Conservation (phyloP, 1,284 basidiomycete species). For the Apiotrichum gamsii region DNA sequence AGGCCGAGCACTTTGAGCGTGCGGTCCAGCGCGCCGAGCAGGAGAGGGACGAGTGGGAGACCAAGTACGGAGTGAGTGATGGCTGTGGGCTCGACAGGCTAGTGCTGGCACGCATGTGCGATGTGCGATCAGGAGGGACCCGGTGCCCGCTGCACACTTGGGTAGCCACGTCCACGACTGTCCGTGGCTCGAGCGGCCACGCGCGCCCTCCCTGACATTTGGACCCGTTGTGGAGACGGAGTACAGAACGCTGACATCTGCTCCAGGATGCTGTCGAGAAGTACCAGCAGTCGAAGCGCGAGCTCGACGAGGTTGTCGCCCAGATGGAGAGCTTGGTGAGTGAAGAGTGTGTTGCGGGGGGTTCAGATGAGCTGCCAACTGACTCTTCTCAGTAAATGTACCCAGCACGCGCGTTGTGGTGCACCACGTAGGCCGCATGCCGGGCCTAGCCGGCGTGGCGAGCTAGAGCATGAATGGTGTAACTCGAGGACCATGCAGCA, state of each 20-base stretch:
- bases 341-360: neutral
- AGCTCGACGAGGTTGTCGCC: slow-evolving; percentile 79
- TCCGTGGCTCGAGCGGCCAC: neutral
- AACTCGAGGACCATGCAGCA: too few relatives aligned
- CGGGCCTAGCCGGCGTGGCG: neutral
- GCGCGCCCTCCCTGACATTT: neutral
- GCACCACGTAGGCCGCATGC: neutral
- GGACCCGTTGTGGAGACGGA: too few relatives aligned
- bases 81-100: too few relatives aligned
- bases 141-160: too few relatives aligned
- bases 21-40: slow-evolving; percentile 80
- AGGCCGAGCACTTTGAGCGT: slow-evolving; percentile 97
- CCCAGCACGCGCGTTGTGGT: neutral
- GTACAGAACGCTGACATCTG: slow-evolving; percentile 14
- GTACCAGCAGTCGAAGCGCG: slow-evolving; percentile 69
- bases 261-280: slow-evolving; percentile 66
- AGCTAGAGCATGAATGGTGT: neutral
- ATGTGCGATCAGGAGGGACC: too few relatives aligned
- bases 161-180: too few relatives aligned
- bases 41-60: slow-evolving; percentile 90
- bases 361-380: neutral
- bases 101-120: too few relatives aligned
- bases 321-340: slow-evolving; percentile 68
- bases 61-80: slow-evolving; percentile 60
- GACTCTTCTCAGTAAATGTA: neutral